Percentiles rank a stretch among this genome's conserved stretches.
Conservation (phyloP, 805 yeast genomes). For the Wickerhamomyces alni region DNA sequence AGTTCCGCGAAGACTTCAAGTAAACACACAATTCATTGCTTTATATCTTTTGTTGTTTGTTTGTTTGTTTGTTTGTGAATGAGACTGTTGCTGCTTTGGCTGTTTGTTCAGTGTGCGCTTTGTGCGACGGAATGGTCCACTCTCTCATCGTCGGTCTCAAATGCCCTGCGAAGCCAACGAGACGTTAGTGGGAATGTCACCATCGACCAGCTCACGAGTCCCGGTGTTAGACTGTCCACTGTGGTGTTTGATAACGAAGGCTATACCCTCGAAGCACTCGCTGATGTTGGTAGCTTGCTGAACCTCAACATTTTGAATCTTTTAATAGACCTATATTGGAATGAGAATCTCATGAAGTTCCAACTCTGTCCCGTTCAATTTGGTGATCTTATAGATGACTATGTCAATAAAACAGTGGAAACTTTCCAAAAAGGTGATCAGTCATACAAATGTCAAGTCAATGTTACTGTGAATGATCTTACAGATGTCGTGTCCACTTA, state of each 20-base stretch:
- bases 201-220: constrained; percentile 31
- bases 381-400: constrained; percentile 12
- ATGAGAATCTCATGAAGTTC: constrained; percentile 40
- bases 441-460: constrained; percentile 18
- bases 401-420: constrained; percentile 2
- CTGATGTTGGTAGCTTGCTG: constrained; percentile 27
- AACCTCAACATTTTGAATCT: constrained; percentile 40
- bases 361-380: constrained; percentile 51
- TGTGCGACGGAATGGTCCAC: constrained; percentile 25
- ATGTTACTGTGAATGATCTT: constrained; percentile 22
- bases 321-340: constrained; percentile 52
- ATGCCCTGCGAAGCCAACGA: constrained; percentile 40
- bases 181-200: constrained; percentile 36
- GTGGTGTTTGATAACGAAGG: constrained; percentile 28
- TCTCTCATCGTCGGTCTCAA: constrained; percentile 24
- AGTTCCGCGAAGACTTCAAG: too few relatives aligned
- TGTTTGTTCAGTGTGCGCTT: neutral
- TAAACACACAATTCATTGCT: too few relatives aligned
- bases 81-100: neutral
- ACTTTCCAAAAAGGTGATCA: constrained; percentile 10
- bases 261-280: constrained; percentile 27
- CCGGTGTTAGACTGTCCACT: constrained; percentile 33
- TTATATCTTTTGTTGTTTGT: too few relatives aligned
- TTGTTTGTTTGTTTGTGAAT: too few relatives aligned
- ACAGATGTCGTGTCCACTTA: constrained; percentile 27